Evolutionary conservation across 2,329 filamentous ascomycete species (phyloP), one percentile per base, ranked within the genome.

Genomic region (Venturia nashicola): DNA sequence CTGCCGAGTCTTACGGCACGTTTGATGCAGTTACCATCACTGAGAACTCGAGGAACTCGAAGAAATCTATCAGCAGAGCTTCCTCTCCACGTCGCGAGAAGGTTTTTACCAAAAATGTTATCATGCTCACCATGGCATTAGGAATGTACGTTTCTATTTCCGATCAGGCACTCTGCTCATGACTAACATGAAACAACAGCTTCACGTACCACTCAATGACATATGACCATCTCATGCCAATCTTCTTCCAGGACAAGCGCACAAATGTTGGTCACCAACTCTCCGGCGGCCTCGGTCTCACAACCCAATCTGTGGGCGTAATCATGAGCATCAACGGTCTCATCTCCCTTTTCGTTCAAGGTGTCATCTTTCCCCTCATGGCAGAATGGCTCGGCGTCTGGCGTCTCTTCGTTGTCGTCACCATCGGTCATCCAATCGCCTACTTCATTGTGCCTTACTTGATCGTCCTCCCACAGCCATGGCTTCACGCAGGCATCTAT

Each of bases 151-250:
- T 51, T 44, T 32, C 18, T 27, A 23, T 12, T 18, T 54, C 39
- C 48, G 6, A 16, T 18, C 4, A 6, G 42, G 6, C 12, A 18
- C 4, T 40, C 5, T 23, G 12, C 3, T 23, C 18, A 48, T 36
- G 7, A 23, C 32, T 54, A 14, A 46, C 27, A 32, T 23, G 8
- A 27, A 12, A 14, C 2, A 34, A 40, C 42, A 64, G 62, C 39
- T 96, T 96, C 77, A 94, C 91, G 5, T 96, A 96, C 73, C 92
- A 97, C 76, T 91, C 88, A 44, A 97, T 97, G 91, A 91, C 89
- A 0, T 97, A 90, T 75, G 93, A 97, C 71, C 90, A 96, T 72
- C 82, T 97, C 0, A 80, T 96, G 63, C 92, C 92, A 8, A 96
- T 97, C 65, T 97, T 96, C 76, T 85, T 96, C 61, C 91, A 97